A percentile compares a stretch with the other conserved stretches of the same genome.
Evolutionary conservation across 495 filamentous ascomycete genomes (phyloP).

Genomic region (Penicillium bovifimosum): DNA sequence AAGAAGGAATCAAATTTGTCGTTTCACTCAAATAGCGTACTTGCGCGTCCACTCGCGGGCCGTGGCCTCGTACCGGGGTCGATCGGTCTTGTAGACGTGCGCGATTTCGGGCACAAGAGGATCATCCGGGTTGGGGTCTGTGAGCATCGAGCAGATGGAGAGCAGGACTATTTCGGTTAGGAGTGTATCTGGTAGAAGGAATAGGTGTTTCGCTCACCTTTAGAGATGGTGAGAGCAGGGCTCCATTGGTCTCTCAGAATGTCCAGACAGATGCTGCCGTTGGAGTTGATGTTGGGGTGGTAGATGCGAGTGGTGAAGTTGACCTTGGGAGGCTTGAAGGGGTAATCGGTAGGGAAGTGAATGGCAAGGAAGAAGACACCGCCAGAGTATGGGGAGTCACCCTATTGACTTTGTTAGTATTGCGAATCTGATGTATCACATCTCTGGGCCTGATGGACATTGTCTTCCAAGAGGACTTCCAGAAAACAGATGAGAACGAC

Average conservation of each 20-base stretch:
- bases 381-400: conserved; percentile 92
- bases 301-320: conserved; percentile 99
- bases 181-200: neutral
- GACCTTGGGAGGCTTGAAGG: conserved; percentile 99
- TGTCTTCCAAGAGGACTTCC: conserved; percentile 4
- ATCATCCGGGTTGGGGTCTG: conserved; percentile 98
- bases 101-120: conserved; percentile 97
- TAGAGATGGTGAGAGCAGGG: conserved; percentile 95
- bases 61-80: conserved; percentile 88
- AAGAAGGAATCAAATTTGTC: conserved; percentile 16
- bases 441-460: neutral
- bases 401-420: conserved; percentile 41
- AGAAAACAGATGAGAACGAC: conserved; percentile 32
- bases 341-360: conserved; percentile 99
- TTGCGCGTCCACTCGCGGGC: conserved; percentile 98
- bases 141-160: conserved; percentile 99
- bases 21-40: conserved; percentile 68
- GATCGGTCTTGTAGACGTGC: conserved; percentile 99
- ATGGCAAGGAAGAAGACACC: conserved; percentile 98
- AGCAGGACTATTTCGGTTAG: conserved; percentile 65
- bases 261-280: conserved; percentile 97
- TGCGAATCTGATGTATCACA: neutral
- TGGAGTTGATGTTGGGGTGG: conserved; percentile 99
- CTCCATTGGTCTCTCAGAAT: conserved; percentile 99
- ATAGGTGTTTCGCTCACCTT: conserved; percentile 58